Evolutionary conservation across 768 basidiomycete species (phyloP).

Genomic region (Leccinum arenicola): DNA sequence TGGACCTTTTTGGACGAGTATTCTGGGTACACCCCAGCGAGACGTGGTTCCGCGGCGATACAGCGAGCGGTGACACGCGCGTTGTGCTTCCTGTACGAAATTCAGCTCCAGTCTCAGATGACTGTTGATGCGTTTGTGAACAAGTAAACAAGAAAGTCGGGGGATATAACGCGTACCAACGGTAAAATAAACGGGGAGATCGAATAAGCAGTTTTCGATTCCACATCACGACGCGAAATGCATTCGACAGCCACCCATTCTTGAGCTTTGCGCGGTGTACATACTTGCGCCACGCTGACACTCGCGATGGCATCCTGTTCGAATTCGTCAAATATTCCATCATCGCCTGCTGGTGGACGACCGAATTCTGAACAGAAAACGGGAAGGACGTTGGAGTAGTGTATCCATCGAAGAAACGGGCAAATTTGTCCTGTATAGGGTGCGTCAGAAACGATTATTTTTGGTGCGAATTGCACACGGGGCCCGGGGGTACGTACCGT

Average conservation of each 20-base stretch:
- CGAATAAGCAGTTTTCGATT: conserved; percentile 74
- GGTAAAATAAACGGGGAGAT: conserved; percentile 38
- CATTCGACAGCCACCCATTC: conserved; percentile 86
- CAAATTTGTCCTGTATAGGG: too few species aligned
- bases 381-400: too few species aligned
- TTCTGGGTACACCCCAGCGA: conserved; percentile 65
- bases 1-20: conserved; percentile 60
- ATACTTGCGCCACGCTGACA: conserved; percentile 72
- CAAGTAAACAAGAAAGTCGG: background rate
- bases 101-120: conserved; percentile 84
- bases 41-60: conserved; percentile 65
- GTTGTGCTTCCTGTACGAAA: conserved; percentile 78
- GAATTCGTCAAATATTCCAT: too few species aligned
- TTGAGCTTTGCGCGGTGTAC: conserved; percentile 65
- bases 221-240: conserved; percentile 72
- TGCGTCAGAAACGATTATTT: too few species aligned
- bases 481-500: too few species aligned
- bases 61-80: conserved; percentile 66
- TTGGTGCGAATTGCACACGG: too few species aligned
- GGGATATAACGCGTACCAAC: conserved; percentile 49
- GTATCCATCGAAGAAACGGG: too few species aligned
- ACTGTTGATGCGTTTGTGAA: conserved; percentile 46
- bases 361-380: too few species aligned
- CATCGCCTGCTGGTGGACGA: too few species aligned
- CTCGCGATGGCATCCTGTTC: conserved; percentile 45